Evolutionary conservation across 495 filamentous ascomycete genomes (phyloP).

Genomic region (Lepraria neglecta): DNA sequence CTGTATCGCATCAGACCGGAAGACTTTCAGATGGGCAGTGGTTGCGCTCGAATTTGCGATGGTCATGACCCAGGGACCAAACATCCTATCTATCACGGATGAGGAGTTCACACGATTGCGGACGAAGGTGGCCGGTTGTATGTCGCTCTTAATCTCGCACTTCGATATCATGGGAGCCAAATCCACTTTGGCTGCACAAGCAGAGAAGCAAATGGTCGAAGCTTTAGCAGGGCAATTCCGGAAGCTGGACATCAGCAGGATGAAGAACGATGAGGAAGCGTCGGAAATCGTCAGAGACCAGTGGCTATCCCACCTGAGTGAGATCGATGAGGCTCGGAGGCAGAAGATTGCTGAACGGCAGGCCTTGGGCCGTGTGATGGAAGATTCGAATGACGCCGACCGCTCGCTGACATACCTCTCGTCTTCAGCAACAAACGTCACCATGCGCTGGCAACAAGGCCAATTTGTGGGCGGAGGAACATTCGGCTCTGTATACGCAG

Average conservation of each 20-base stretch:
- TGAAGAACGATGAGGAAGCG: slow-evolving; percentile 81
- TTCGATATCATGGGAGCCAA: slow-evolving; percentile 98
- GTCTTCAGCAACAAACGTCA: slow-evolving; percentile 89
- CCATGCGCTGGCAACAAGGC: slow-evolving; percentile 93
- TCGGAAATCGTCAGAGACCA: slow-evolving; percentile 63
- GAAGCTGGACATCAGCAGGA: slow-evolving; percentile 66
- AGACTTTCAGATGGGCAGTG: slow-evolving; percentile 96
- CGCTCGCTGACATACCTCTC: slow-evolving; percentile 89
- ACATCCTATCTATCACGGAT: slow-evolving; percentile 81
- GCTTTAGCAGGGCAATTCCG: slow-evolving; percentile 64
- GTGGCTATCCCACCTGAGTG: slow-evolving; percentile 60
- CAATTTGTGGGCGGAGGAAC: slow-evolving; percentile 96
- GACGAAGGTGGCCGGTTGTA: slow-evolving; percentile 89
- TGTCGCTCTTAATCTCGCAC: slow-evolving; percentile 95
- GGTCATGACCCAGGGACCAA: slow-evolving; percentile 88
- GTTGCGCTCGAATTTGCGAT: slow-evolving; percentile 92
- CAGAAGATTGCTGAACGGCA: slow-evolving; percentile 82
- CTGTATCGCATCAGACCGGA: slow-evolving; percentile 87
- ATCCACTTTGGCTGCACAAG: slow-evolving; percentile 84
- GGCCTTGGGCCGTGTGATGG: slow-evolving; percentile 80
- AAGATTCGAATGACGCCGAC: slow-evolving; percentile 91
- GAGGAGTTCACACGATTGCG: slow-evolving; percentile 75
- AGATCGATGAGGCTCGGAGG: slow-evolving; percentile 70
- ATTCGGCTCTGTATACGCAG: slow-evolving; percentile 94
- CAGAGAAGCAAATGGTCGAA: slow-evolving; percentile 72